Conservation (phyloP, 208 protist genomes). For the Naegleria lovaniensis region DNA sequence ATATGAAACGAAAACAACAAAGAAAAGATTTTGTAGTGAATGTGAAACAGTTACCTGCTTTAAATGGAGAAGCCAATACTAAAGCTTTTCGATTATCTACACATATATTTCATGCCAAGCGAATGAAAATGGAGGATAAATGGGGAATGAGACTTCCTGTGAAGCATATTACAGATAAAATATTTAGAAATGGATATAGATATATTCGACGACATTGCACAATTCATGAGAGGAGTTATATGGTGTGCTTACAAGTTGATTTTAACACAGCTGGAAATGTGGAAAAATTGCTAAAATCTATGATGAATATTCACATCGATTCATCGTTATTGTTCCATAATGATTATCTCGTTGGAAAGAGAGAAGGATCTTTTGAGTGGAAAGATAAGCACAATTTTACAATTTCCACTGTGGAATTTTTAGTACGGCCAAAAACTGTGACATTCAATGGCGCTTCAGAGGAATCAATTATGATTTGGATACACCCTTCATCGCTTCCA, state of each 20-base stretch:
- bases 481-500: background rate
- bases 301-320: background rate
- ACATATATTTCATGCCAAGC: constrained; percentile 13
- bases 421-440: background rate
- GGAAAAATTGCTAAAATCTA: background rate
- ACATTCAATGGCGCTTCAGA: background rate
- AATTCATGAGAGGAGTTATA: background rate
- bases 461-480: constrained; percentile 15
- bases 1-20: background rate
- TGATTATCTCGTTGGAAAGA: background rate
- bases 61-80: background rate
- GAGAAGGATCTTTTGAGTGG: background rate
- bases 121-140: constrained; percentile 9
- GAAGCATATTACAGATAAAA: background rate
- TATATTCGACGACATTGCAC: background rate
- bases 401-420: background rate
- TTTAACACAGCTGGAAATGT: background rate
- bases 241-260: background rate
- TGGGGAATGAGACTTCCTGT: background rate
- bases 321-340: background rate
- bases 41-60: too few species aligned
- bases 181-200: constrained; percentile 11
- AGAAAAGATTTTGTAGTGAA: background rate
- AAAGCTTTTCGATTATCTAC: background rate
- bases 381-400: background rate